A percentile compares a stretch with the other conserved stretches of the same genome.
These are phyloP conservation scores for Leccinum variicolor DNA, from an alignment of 768 basidiomycete species.

Conservation along the genomic window DNA sequence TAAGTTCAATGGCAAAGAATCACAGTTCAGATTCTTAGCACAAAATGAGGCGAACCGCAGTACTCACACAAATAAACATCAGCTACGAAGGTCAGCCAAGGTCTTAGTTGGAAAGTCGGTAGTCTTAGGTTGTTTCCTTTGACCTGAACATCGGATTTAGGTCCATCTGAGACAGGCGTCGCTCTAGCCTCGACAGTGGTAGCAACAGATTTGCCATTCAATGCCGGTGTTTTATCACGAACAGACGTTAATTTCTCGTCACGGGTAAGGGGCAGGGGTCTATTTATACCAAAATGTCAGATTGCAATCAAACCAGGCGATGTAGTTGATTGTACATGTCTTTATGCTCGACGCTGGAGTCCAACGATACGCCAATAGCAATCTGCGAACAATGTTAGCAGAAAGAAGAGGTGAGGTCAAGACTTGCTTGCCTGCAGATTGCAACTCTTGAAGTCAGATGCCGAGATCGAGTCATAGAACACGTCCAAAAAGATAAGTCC, in stretches of 20 bases:
- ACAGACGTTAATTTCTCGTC: slow-evolving; percentile 7
- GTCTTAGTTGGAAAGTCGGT: slow-evolving; percentile 3
- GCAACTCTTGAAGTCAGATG: slow-evolving; percentile 53
- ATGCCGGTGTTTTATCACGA: not conserved
- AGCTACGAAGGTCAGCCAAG: slow-evolving; percentile 34
- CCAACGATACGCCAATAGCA: slow-evolving; percentile 29
- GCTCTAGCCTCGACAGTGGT: not conserved
- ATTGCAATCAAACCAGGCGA: slow-evolving; percentile 33
- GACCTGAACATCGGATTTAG: not conserved
- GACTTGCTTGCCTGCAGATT: slow-evolving; percentile 47
- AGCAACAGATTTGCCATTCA: not conserved
- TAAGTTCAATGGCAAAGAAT: not conserved
- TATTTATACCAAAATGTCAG: slow-evolving; percentile 24
- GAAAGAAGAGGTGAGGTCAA: not conserved
- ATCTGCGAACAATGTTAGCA: slow-evolving; percentile 11
- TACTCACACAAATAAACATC: slow-evolving; percentile 57
- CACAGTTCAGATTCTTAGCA: slow-evolving; percentile 5
- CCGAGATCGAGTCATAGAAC: slow-evolving; percentile 65
- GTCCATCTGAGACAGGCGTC: not conserved
- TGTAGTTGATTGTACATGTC: slow-evolving; percentile 46
- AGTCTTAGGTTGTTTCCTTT: not conserved
- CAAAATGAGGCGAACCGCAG: not conserved
- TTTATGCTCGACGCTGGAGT: slow-evolving; percentile 19
- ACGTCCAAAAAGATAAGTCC: slow-evolving; percentile 71
- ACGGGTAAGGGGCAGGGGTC: slow-evolving; percentile 8